phyloP scores from a whole-genome alignment of 768 basidiomycete species.

The Pholiota microspora region DNA sequence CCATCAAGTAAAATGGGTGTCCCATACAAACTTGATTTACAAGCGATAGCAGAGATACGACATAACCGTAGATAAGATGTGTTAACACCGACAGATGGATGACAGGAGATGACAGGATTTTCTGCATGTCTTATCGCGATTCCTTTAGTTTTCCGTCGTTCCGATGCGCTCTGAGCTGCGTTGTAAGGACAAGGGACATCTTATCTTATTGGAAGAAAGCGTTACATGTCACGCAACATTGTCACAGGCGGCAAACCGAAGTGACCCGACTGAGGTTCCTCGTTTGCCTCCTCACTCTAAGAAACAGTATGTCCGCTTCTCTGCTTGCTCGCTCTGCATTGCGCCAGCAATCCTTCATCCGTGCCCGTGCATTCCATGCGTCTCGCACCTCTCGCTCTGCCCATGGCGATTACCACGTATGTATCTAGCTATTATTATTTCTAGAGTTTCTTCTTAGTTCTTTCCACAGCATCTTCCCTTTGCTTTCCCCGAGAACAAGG shows the following conservation, averaged over 20 bases:
- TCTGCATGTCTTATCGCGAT: not conserved
- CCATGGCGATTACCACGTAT: conserved; percentile 59
- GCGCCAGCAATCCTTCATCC: conserved; percentile 36
- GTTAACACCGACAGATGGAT: too few relatives aligned
- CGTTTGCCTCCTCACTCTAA: not conserved
- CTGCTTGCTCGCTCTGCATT: conserved; percentile 39
- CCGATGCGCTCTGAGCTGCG: too few relatives aligned
- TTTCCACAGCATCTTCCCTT: conserved; percentile 55
- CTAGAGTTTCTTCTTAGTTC: conserved; percentile 5
- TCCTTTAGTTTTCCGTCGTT: too few relatives aligned
- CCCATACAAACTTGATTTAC: too few relatives aligned
- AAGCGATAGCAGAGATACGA: too few relatives aligned
- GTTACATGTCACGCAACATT: not conserved
- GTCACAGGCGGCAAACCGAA: conserved; percentile 10
- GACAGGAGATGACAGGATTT: too few relatives aligned
- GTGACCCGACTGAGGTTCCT: conserved; percentile 15
- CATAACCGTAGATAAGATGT: too few relatives aligned
- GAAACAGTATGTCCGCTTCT: conserved; percentile 34
- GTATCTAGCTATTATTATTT: conserved; percentile 14
- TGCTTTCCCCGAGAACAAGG: conserved; percentile 48
- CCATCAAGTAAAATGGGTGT: too few relatives aligned
- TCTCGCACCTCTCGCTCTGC: conserved; percentile 42
- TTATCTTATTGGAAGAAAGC: not conserved
- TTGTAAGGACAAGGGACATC: not conserved
- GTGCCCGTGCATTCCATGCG: conserved; percentile 36